Base-by-base conservation (phyloP, 352 stramenopile species). In the Blastocystis sp. region DNA sequence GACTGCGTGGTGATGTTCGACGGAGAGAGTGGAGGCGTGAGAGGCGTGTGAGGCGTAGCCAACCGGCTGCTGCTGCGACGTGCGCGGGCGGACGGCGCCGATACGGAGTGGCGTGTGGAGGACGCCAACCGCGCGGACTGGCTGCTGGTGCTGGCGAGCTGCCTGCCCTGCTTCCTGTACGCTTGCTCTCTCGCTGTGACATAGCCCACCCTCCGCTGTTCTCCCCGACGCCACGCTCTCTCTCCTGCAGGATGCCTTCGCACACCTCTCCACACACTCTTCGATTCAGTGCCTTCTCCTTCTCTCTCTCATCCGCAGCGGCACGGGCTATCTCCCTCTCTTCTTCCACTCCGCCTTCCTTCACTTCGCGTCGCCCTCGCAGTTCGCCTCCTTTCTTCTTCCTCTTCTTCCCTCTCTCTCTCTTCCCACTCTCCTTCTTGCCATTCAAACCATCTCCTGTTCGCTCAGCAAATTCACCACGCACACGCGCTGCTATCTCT, bases 401-500 rank as follows among this genome's bases (percentile, higher is more conserved):
- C 28, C 41, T 14, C 23, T 79, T 34, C 23, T 79, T 61, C 28
- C 61, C 28, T 60, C 23, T 28, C 5, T 60, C 19, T 23, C 17
- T 11, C 59, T 38, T 79, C 69, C 61, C 14, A 45, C 23, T 14
- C 69, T 56, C 7, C 40, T 79, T 21, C 56, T 28, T 60, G 59
- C 69, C n/a, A 4, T 79, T n/a, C 21, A 21, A 23, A 21, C 59
- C 28, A 62, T 79, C 38, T 79, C 69, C 1, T 79, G 69, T 45
- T 59, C 69, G 0, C 69, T 79, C 7, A 62, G 38, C 17, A 79
- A 79, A 28, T 79, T 64, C 56, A 62, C 61, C 2, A 60, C 59
- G n/a, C n/a, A 62, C 40, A 14, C 69, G 19, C 61, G 23, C 56
- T 79, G 69, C n/a, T 61, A 56, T 61, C 69, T 79, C 28, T 79